Percentiles rank a stretch among this genome's conserved stretches.
Evolutionary conservation across 371 early-diverging fungal genomes (phyloP).

Genomic region (Zancudomyces culisetae): DNA sequence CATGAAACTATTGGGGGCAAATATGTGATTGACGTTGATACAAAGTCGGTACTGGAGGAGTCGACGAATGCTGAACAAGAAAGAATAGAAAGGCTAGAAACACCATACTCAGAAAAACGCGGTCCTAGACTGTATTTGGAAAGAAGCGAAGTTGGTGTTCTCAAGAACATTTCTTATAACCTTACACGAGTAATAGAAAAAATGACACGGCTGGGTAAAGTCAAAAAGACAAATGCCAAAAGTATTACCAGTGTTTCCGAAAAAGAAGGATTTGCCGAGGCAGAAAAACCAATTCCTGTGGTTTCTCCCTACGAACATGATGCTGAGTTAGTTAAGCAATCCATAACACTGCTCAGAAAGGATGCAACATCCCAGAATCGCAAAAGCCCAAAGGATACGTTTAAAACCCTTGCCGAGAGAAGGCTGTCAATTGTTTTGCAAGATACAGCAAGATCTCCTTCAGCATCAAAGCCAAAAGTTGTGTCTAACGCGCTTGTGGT

Average conservation of each 20-base stretch:
- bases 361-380: not conserved
- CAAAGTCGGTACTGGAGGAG: too few species aligned
- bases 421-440: not conserved
- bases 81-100: not conserved
- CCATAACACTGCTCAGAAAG: not conserved
- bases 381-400: not conserved
- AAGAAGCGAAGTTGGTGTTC: not conserved
- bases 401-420: not conserved
- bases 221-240: too few species aligned
- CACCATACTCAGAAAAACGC: not conserved
- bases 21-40: too few species aligned
- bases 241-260: too few species aligned
- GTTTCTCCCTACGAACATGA: not conserved
- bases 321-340: not conserved
- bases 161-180: slow-evolving; percentile 2
- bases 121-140: not conserved
- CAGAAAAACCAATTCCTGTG: not conserved
- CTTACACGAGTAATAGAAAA: not conserved
- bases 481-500: slow-evolving; percentile 51
- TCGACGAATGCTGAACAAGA: too few species aligned
- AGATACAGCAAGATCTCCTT: not conserved
- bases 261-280: too few species aligned
- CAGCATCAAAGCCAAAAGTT: not conserved
- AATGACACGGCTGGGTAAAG: not conserved
- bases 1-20: slow-evolving; percentile 1